These are phyloP conservation scores for Mollisia scopiformis DNA, from an alignment of 2,329 filamentous ascomycete genomes.

Conservation along the genomic window DNA sequence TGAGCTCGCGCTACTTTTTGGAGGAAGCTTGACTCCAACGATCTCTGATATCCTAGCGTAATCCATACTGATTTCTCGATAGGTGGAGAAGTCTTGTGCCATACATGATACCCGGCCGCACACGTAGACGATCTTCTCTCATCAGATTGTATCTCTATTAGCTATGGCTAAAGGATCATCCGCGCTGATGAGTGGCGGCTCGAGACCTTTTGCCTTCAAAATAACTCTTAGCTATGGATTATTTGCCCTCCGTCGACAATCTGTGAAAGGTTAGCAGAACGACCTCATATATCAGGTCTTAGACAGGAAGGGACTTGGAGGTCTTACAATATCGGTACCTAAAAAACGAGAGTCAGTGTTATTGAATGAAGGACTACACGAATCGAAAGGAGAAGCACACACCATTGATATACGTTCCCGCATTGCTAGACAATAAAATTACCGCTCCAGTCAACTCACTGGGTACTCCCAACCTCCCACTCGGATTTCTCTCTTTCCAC, in stretches of 20 bases:
- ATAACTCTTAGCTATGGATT: neutral
- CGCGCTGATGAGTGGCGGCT: too few relatives aligned
- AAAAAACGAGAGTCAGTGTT: neutral
- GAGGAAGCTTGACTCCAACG: too few relatives aligned
- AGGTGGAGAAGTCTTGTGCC: too few relatives aligned
- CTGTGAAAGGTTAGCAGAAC: neutral
- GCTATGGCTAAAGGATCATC: too few relatives aligned
- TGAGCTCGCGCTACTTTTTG: too few relatives aligned
- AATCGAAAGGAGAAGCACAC: conserved; percentile 2
- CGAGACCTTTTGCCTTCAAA: neutral
- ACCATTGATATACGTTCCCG: conserved; percentile 65
- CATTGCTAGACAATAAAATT: conserved; percentile 61
- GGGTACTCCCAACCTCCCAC: conserved; percentile 66
- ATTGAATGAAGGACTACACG: neutral
- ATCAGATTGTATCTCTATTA: neutral
- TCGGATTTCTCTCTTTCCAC: conserved; percentile 64
- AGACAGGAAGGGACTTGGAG: neutral
- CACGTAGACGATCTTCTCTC: conserved; percentile 11
- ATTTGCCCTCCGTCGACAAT: conserved; percentile 58
- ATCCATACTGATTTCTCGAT: too few relatives aligned
- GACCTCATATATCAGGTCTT: neutral
- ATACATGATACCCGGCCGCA: conserved; percentile 20
- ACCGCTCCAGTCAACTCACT: conserved; percentile 66
- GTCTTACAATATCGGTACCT: conserved; percentile 60
- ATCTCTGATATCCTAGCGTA: too few relatives aligned